Evolutionary conservation across 2,329 filamentous ascomycete genomes (phyloP), one percentile per base, ranked within the genome.

Genomic region (Xylariaceae sp.): DNA sequence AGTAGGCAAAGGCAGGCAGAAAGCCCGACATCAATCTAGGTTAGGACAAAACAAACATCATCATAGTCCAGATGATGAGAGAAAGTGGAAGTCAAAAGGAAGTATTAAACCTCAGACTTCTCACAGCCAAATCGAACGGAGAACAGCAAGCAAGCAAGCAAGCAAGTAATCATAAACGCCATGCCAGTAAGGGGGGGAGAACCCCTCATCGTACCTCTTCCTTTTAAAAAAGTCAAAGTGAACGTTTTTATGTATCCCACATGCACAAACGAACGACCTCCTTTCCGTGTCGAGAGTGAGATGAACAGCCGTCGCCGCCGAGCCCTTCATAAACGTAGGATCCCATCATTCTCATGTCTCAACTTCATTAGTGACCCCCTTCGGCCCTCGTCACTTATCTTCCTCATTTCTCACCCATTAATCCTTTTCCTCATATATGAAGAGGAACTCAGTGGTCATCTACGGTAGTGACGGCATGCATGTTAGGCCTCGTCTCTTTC

Each of bases 361-460:
- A 30, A 30, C 27, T 29, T 34, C 29, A n/a, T 46, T 41, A 44
- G 30, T 46, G 27, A 6, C 43, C 26, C 45, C 7, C 6, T n/a
- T 29, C 26, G 32, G 39, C 40, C 26, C 32, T 29, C 26, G 32
- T 43, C 40, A 26, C 32, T 9, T 12, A 1, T 6, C 29, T 26
- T 51, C 12, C n/a, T 27, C 30, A 9, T 37, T 37, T 11, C n/a
- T 29, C 29, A 12, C 30, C 43, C 32, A 31, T 44, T 48, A 29
- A 26, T n/a, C n/a, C 30, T n/a, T 12, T 41, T 29, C 12, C 11
- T 12, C 37, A 19, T 19, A 53, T 43, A 59, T 35, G 57, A 32
- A 43, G 57, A 32, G 40, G 57, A 57, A 35, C 30, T 50, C 7
- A 39, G 41, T 9, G 41, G 27, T 34, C 34, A 34, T 11, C 31